Evolutionary conservation across 2,329 filamentous ascomycete genomes (phyloP), one percentile per base, ranked within the genome.

Genomic region (Westerdykella aurantiaca): DNA sequence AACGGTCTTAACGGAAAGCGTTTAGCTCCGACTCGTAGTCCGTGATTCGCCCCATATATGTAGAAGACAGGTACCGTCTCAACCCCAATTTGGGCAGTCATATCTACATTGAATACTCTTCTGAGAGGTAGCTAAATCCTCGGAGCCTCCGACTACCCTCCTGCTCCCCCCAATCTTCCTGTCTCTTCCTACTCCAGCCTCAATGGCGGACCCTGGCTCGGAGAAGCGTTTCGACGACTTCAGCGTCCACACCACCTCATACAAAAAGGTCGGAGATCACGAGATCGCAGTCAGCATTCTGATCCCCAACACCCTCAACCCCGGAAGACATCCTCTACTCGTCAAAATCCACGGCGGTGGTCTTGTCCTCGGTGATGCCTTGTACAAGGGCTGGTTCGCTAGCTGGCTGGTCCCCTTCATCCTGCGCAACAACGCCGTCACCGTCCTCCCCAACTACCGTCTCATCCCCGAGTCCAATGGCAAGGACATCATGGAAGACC

Each of bases 381-480:
- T 60, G 18, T 61, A 57, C 42, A 39, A 57, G 1, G 47, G 56
- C 14, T 67, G 63, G 62, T 58, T 61, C 39, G 46, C 55, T 2
- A 49, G 54, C 7, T 68, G 51, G 40, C 56, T 69, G 6, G 53
- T 74, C 6, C 63, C 72, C 6, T 60, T 72, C 33, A 61, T 68
- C 18, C 57, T 63, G 1, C 49, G 57, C 21, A 64, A 69, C 39
- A 55, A 54, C 12, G 72, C 75, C n/a, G 69, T 78, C 37, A 60
- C 73, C 21, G 52, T 78, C 6, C 60, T 68, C 1, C 70, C 73
- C 0, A 72, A 76, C 55, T 75, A 79, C 60, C 74, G 75, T 7
- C 69, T 79, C 3, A 47, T 75, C n/a, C 75, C 76, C 17, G 74
- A 77, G 45, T 62, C 70, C 42, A 71, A 44, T 16, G 72, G 72